These are phyloP conservation scores for Paecilomyces dactylethromorphus DNA, from an alignment of 2,329 filamentous ascomycete genomes.

Conservation along the genomic window DNA sequence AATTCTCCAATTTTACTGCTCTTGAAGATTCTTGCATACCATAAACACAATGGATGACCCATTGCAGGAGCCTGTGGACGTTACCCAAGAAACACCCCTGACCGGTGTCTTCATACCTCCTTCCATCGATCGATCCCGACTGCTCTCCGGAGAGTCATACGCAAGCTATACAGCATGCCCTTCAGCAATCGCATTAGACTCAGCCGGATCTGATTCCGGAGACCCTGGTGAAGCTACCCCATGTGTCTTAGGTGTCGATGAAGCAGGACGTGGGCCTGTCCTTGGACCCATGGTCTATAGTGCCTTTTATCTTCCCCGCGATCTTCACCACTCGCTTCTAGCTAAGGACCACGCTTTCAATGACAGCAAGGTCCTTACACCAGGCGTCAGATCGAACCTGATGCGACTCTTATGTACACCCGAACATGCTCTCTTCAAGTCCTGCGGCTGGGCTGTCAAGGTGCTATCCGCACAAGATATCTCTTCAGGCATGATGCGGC, in stretches of 20 bases:
- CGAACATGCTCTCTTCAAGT: constrained; percentile 49
- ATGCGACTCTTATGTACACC: constrained; percentile 66
- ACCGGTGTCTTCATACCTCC: constrained; percentile 56
- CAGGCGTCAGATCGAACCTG: constrained; percentile 67
- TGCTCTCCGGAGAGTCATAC: constrained; percentile 63
- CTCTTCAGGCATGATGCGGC: constrained; percentile 66
- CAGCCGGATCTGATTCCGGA: constrained; percentile 9
- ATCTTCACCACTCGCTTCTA: constrained; percentile 64
- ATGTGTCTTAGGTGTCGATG: constrained; percentile 83
- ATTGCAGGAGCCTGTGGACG: constrained; percentile 17
- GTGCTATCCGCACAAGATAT: constrained; percentile 81
- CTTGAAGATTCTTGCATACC: not conserved
- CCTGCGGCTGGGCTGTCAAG: constrained; percentile 78
- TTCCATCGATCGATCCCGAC: constrained; percentile 52
- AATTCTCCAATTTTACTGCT: not conserved
- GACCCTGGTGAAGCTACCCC: constrained; percentile 42
- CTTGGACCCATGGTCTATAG: constrained; percentile 68
- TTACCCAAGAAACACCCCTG: constrained; percentile 26
- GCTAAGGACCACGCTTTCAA: constrained; percentile 78
- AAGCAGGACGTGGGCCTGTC: constrained; percentile 91
- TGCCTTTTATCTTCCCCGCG: constrained; percentile 64
- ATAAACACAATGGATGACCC: constrained; percentile 27
- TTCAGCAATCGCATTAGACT: constrained; percentile 45
- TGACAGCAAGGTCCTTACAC: constrained; percentile 87
- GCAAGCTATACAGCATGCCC: constrained; percentile 66